A percentile compares a stretch with the other conserved stretches of the same genome.
Conservation (phyloP, 148 eudicot species). For the Vaccinium vitisidaea region DNA sequence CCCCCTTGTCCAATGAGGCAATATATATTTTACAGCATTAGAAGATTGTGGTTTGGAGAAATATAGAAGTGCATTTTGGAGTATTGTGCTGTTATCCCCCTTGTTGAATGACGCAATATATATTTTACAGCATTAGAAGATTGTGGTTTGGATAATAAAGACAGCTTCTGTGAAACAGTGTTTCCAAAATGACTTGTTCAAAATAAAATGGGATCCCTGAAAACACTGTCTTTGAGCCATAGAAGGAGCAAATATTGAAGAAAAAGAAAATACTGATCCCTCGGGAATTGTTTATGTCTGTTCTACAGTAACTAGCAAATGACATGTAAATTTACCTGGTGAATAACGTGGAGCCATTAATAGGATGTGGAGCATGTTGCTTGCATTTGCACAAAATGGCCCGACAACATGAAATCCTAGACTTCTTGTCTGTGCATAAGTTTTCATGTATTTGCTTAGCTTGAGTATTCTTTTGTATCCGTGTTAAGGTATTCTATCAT, state of each 20-base stretch:
- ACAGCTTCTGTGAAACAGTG: background rate
- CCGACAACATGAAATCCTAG: background rate
- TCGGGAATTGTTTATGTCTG: background rate
- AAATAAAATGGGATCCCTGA: background rate
- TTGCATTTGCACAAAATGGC: background rate
- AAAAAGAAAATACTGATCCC: background rate
- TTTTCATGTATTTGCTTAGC: background rate
- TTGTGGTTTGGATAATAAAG: constrained; percentile 1
- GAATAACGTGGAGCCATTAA: background rate
- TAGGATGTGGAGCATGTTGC: constrained; percentile 6
- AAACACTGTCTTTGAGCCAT: background rate
- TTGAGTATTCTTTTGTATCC: background rate
- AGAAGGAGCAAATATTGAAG: background rate
- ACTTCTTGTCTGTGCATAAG: background rate
- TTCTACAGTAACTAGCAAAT: background rate
- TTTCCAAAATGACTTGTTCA: background rate
- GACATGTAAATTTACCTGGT: background rate
- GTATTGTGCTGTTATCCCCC: background rate
- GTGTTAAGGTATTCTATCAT: background rate
- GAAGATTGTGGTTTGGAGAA: constrained; percentile 4
- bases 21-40: background rate
- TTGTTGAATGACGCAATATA: background rate
- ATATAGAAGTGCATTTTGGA: too few species aligned
- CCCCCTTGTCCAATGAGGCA: background rate
- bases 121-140: background rate